Evolutionary conservation across 2,329 filamentous ascomycete genomes (phyloP).

Genomic region (Neonectria punicea): DNA sequence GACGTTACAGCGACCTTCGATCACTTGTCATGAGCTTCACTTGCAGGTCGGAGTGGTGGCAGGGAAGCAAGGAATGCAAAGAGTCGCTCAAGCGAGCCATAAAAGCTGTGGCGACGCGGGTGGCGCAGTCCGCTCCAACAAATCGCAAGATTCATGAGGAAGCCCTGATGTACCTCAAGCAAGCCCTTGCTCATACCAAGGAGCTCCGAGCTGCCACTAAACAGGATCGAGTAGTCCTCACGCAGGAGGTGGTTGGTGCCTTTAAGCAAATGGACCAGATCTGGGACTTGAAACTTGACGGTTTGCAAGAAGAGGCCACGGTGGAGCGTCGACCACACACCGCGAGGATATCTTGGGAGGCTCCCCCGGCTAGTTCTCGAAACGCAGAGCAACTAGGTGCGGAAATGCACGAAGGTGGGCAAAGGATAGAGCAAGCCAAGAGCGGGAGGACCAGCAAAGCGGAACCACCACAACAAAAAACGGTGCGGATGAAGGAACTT

Average conservation of each 20-base stretch:
- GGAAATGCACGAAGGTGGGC: background rate
- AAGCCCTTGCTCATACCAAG: constrained; percentile 40
- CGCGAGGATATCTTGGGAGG: constrained; percentile 27
- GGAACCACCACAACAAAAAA: constrained; percentile 15
- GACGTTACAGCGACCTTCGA: constrained; percentile 46
- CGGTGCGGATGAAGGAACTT: constrained; percentile 15
- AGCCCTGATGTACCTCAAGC: constrained; percentile 35
- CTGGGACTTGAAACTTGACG: constrained; percentile 26
- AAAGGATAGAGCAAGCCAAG: background rate
- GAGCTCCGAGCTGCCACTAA: constrained; percentile 29
- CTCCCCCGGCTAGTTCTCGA: constrained; percentile 2
- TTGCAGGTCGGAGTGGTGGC: constrained; percentile 49
- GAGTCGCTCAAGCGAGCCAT: constrained; percentile 52
- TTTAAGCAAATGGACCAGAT: constrained; percentile 34
- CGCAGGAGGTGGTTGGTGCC: constrained; percentile 31
- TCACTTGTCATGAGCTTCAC: constrained; percentile 46
- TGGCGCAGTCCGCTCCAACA: constrained; percentile 14
- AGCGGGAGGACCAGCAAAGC: background rate
- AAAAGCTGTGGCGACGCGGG: constrained; percentile 46
- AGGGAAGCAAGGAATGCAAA: constrained; percentile 50
- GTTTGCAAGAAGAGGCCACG: constrained; percentile 20
- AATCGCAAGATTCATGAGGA: constrained; percentile 36
- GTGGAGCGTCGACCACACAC: constrained; percentile 15
- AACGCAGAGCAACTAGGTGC: background rate
- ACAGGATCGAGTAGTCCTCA: constrained; percentile 33